Evolutionary conservation across 108 stramenopile genomes (phyloP).

Genomic region (Cyclotella baltica): DNA sequence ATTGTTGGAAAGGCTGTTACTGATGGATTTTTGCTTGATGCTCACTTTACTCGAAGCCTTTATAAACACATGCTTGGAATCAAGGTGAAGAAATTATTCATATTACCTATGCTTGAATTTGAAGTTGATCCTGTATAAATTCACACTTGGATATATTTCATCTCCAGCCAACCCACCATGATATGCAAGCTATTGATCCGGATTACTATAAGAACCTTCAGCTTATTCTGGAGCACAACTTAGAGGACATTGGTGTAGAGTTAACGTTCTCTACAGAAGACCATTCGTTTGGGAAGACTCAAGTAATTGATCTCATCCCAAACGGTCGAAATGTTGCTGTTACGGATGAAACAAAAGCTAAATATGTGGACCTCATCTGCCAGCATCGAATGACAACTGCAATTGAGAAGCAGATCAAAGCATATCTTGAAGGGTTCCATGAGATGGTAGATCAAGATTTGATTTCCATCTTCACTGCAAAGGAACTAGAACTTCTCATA

Average conservation of each 20-base stretch:
- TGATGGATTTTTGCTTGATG: conserved; percentile 97
- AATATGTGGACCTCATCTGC: conserved; percentile 95
- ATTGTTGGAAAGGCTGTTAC: conserved; percentile 98
- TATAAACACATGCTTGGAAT: conserved; percentile 99
- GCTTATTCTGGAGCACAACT: conserved; percentile 89
- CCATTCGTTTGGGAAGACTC: conserved; percentile 85
- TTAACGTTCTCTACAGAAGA: conserved; percentile 92
- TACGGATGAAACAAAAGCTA: conserved; percentile 91
- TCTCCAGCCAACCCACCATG: conserved; percentile 81
- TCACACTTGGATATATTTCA: no score
- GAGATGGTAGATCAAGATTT: conserved; percentile 96
- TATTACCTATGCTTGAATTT: background rate
- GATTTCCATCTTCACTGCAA: conserved; percentile 94
- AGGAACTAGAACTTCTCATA: conserved; percentile 97
- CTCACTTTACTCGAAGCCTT: conserved; percentile 97
- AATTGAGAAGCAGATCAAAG: conserved; percentile 94
- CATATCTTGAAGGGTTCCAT: conserved; percentile 95
- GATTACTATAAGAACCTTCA: conserved; percentile 98
- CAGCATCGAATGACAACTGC: conserved; percentile 97
- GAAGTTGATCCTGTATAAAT: background rate
- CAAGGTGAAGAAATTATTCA: conserved; percentile 42
- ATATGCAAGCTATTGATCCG: conserved; percentile 99
- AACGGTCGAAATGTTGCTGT: conserved; percentile 93
- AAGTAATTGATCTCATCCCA: conserved; percentile 90
- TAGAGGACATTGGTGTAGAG: conserved; percentile 94